A percentile compares a stretch with the other conserved stretches of the same genome.
Evolutionary conservation across 1,284 basidiomycete species (phyloP).

Genomic region (Fistulinella cinereoalba): DNA sequence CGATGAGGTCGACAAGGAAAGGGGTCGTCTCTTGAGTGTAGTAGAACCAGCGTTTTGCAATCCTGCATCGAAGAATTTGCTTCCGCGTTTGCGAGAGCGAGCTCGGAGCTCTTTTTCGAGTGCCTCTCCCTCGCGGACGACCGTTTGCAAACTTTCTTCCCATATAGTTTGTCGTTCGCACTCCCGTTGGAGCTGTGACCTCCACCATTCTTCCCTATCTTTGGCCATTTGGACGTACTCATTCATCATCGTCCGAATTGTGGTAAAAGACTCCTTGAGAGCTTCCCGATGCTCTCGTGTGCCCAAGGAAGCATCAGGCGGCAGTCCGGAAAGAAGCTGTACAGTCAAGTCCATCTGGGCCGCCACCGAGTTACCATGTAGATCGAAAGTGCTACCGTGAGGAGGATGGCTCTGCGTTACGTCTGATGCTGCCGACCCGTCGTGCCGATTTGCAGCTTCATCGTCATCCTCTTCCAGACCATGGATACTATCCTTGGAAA

Average conservation of each 20-base stretch:
- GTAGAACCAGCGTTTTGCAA: slow-evolving; percentile 21
- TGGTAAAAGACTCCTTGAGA: slow-evolving; percentile 60
- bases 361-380: slow-evolving; percentile 72
- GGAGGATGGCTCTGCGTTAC: slow-evolving; percentile 52
- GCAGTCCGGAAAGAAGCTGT: slow-evolving; percentile 61
- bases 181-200: slow-evolving; percentile 61
- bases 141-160: slow-evolving; percentile 89
- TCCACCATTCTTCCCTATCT: slow-evolving; percentile 85
- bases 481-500: slow-evolving; percentile 26
- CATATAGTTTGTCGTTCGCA: slow-evolving; percentile 76
- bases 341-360: slow-evolving; percentile 80
- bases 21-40: slow-evolving; percentile 30
- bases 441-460: slow-evolving; percentile 35
- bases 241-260: slow-evolving; percentile 57
- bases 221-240: slow-evolving; percentile 74
- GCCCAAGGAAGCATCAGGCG: slow-evolving; percentile 35
- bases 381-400: slow-evolving; percentile 63
- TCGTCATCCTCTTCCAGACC: slow-evolving; percentile 35
- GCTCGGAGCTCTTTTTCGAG: slow-evolving; percentile 78
- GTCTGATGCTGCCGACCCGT: slow-evolving; percentile 46
- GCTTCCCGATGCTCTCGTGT: slow-evolving; percentile 54
- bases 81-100: slow-evolving; percentile 55
- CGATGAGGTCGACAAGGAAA: slow-evolving; percentile 14
- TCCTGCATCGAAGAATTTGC: slow-evolving; percentile 45
- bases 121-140: slow-evolving; percentile 84